Base-by-base conservation (phyloP, 2,329 filamentous ascomycete genomes). In the Aspergillus chevalieri region DNA sequence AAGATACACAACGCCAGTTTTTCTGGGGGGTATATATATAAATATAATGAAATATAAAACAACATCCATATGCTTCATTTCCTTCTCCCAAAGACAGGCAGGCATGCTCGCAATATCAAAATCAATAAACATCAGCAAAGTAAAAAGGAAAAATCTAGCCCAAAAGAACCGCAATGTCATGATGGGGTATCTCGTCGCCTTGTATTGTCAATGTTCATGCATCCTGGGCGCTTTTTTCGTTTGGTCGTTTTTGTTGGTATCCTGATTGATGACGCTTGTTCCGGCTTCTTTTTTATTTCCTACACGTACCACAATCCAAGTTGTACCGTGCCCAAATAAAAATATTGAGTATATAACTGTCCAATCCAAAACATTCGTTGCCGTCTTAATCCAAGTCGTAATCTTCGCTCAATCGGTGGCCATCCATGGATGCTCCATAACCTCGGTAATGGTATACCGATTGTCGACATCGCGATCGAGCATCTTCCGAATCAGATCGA, bases 401-500 rank as follows among this genome's bases (percentile, higher is more conserved):
- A 30, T 12, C 26, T 12, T 22, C 21, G 10, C 26, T 30, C 10
- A 65, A 28, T 51, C 55, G 47, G 60, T 61, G 8, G 49, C 54
- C 66, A 75, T 70, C 93, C 93, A 98, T n/a, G 86, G 83, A 70
- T 97, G 92, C 48, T 88, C 82, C 50, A 95, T 73, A 15, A 98
- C 91, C 66, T 91, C 84, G 52, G 86, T 84, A 60, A 97, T 97
- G n/a, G 85, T 86, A 59, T 89, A 84, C 49, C 93, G 78, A 62
- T 86, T 79, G 57, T 86, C 82, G 8, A 97, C 88, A 65, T 97
- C 86, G 36, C 93, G 84, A 67, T 97, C 84, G 24, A 98, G 82
- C 93, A 98, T 97, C 65, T 84, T 79, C 39, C 89, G 83, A 54
- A 98, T 87, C 47, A 98, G 77, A 61, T 96, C 86, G 57, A 98